Base-by-base conservation (phyloP, 2,329 filamentous ascomycete genomes). In the Colletotrichum spinosum region DNA sequence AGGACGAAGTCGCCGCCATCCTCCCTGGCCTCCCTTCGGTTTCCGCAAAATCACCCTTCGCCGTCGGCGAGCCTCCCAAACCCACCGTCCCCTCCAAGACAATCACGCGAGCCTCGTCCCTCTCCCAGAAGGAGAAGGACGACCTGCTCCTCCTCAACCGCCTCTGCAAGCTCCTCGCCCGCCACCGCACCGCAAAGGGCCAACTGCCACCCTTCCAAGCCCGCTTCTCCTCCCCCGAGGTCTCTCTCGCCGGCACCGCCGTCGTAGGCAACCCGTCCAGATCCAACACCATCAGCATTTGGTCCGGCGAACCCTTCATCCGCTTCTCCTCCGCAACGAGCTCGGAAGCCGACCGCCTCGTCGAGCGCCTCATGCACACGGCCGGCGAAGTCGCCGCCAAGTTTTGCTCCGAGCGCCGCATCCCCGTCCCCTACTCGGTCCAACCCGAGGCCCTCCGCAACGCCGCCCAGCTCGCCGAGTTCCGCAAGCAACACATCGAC, bases 321-420 rank as follows among this genome's bases (percentile, higher is more conserved):
- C 75, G 75, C 15, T 74, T 84, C 44, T 69, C 51, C n/a, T 37
- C 70, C 8, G 80, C 80, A 65, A 70, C 72, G 6, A 49, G 63
- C 41, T 54, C 42, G 15, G 69, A 70, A 8, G 75, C 72, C 33
- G 77, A 74, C 17, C 72, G 77, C 25, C 71, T 85, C 13, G 83
- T 87, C 44, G 76, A 78, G 61, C 79, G 80, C 60, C 70, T 81
- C 33, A 92, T 91, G 89, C 80, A 86, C 42, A 79, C 90, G 4
- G 88, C 87, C 11, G 87, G 87, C 58, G 83, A 90, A 70, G 78
- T 89, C 34, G 87, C 86, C 42, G 88, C 88, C 17, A 79, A 78
- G 37, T 92, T 87, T 86, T 90, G 87, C 71, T 72, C 80, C 51
- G 80, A 83, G 25, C 84, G 88, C 54, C 77, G 79, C 17, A 84